Evolutionary conservation across 208 protist species (phyloP).

Genomic region (Trypanosoma vivax): DNA sequence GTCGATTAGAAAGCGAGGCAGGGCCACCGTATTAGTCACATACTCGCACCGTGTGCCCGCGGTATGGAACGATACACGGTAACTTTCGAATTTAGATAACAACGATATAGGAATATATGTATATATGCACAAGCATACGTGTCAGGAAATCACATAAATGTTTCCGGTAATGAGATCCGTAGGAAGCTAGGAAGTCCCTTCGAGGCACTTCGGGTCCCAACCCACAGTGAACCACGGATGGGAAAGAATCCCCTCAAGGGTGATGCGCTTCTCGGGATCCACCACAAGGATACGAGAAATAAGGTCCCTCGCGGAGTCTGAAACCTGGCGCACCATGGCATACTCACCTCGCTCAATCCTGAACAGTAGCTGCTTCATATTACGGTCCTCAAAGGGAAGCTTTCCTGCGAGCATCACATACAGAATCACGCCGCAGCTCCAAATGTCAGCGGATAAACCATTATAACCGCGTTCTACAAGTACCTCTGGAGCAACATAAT

Average conservation of each 20-base stretch:
- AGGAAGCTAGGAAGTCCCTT: neutral
- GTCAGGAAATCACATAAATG: too few relatives aligned
- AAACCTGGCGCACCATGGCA: conserved; percentile 21
- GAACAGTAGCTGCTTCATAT: conserved; percentile 23
- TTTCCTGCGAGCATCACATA: conserved; percentile 82
- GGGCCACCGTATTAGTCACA: too few relatives aligned
- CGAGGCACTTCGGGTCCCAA: conserved; percentile 10
- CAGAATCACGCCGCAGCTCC: conserved; percentile 83
- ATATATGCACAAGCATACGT: too few relatives aligned
- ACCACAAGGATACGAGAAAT: conserved; percentile 37
- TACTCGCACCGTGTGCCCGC: too few relatives aligned
- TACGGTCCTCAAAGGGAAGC: conserved; percentile 61
- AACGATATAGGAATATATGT: too few relatives aligned
- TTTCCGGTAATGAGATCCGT: neutral
- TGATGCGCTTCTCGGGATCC: conserved; percentile 36
- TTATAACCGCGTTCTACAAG: conserved; percentile 45
- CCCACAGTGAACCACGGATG: conserved; percentile 43
- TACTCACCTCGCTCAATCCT: conserved; percentile 49
- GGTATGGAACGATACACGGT: too few relatives aligned
- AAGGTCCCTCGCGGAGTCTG: conserved; percentile 29
- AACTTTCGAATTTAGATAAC: too few relatives aligned
- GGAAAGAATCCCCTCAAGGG: conserved; percentile 22
- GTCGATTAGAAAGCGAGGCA: too few relatives aligned
- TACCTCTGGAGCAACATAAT: conserved; percentile 77
- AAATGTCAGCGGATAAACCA: conserved; percentile 89